Percentiles rank a stretch among this genome's conserved stretches.
Conservation (phyloP, 2,329 filamentous ascomycete species). For the Diplocarpon rosae region DNA sequence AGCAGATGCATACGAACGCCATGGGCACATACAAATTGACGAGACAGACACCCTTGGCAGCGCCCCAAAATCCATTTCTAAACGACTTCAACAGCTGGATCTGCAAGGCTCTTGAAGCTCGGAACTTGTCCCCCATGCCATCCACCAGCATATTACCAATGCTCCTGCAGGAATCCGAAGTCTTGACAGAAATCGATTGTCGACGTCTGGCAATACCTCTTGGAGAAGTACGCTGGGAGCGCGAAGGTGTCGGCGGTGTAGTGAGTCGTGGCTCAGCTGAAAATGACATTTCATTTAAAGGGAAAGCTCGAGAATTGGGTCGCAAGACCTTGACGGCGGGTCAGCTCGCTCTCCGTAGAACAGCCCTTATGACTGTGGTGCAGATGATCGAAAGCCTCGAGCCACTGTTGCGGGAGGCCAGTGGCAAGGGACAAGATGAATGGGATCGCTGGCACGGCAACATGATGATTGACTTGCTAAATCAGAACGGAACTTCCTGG, state of each 20-base stretch:
- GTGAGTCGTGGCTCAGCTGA: slow-evolving; percentile 51
- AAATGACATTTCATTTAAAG: slow-evolving; percentile 23
- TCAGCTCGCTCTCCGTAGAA: slow-evolving; percentile 64
- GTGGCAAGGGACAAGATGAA: slow-evolving; percentile 79
- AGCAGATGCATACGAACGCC: slow-evolving; percentile 51
- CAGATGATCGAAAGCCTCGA: slow-evolving; percentile 80
- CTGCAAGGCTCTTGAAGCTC: slow-evolving; percentile 59
- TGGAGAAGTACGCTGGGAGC: slow-evolving; percentile 78
- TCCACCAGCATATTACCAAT: slow-evolving; percentile 68
- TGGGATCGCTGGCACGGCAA: slow-evolving; percentile 84
- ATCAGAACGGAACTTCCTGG: slow-evolving; percentile 65
- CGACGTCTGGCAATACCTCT: slow-evolving; percentile 79
- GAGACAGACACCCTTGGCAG: slow-evolving; percentile 69
- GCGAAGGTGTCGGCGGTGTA: slow-evolving; percentile 55
- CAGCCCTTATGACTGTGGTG: slow-evolving; percentile 70
- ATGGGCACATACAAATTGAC: slow-evolving; percentile 77
- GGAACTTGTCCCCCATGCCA: slow-evolving; percentile 61
- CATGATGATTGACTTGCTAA: slow-evolving; percentile 76
- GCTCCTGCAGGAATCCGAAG: slow-evolving; percentile 70
- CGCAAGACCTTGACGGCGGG: slow-evolving; percentile 34
- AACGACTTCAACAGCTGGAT: slow-evolving; percentile 79
- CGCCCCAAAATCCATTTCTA: slow-evolving; percentile 71
- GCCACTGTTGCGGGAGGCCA: slow-evolving; percentile 68
- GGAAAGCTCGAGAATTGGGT: slow-evolving; percentile 23
- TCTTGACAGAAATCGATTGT: slow-evolving; percentile 56